A percentile compares a stretch with the other conserved stretches of the same genome.
These are phyloP conservation scores for Fomitopsis pulvina DNA, from an alignment of 768 basidiomycete species.

Conservation along the genomic window DNA sequence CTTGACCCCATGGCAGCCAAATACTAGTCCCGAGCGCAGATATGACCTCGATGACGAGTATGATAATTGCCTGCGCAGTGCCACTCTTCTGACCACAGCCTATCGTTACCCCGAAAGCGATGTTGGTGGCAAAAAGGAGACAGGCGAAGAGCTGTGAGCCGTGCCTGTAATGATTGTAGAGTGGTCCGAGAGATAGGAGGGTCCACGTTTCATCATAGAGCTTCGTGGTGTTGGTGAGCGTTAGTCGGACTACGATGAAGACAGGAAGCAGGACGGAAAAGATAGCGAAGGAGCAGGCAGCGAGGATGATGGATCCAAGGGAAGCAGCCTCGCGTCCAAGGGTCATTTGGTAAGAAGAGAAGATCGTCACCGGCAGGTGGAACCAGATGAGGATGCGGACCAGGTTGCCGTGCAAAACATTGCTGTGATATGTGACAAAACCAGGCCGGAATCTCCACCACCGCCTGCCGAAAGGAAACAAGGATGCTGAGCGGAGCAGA, in stretches of 20 bases:
- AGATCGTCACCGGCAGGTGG: slow-evolving; percentile 91
- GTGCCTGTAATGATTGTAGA: slow-evolving; percentile 93
- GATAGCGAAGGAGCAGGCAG: slow-evolving; percentile 71
- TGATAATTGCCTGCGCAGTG: slow-evolving; percentile 85
- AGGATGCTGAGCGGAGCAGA: slow-evolving; percentile 29
- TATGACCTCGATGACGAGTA: slow-evolving; percentile 83
- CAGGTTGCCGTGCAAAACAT: slow-evolving; percentile 82
- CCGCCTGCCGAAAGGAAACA: slow-evolving; percentile 30
- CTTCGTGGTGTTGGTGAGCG: slow-evolving; percentile 77
- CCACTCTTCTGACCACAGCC: slow-evolving; percentile 89
- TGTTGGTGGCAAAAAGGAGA: slow-evolving; percentile 73
- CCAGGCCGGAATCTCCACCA: slow-evolving; percentile 51
- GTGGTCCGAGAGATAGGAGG: slow-evolving; percentile 80
- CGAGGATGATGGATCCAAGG: slow-evolving; percentile 63
- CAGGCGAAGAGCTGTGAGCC: slow-evolving; percentile 86
- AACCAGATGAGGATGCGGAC: slow-evolving; percentile 87
- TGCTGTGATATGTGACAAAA: slow-evolving; percentile 74
- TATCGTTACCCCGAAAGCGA: slow-evolving; percentile 77
- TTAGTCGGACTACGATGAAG: slow-evolving; percentile 70
- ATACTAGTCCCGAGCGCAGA: slow-evolving; percentile 85
- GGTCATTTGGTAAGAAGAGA: slow-evolving; percentile 84
- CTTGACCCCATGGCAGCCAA: slow-evolving; percentile 96
- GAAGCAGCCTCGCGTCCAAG: slow-evolving; percentile 44
- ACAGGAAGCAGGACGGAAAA: slow-evolving; percentile 76
- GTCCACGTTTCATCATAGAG: slow-evolving; percentile 94